Percentiles rank a stretch among this genome's conserved stretches.
These are phyloP conservation scores for Suhomyces terraborum DNA, from an alignment of 1,139 yeast genomes.

Conservation along the genomic window DNA sequence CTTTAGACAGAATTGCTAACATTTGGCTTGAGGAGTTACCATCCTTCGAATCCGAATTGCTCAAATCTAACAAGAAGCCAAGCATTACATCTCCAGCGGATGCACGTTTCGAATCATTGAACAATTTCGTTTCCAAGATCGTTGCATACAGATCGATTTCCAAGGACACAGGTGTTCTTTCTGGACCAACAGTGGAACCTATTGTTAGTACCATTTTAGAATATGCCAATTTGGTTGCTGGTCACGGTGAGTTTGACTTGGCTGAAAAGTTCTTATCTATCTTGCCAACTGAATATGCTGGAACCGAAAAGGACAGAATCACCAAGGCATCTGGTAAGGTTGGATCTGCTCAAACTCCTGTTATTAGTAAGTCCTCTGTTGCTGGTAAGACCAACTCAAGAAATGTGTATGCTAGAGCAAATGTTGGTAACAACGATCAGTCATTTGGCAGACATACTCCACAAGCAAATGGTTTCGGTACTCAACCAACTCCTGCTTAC, in stretches of 20 bases:
- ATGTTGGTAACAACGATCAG: slow-evolving; percentile 3
- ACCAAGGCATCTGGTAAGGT: slow-evolving; percentile 51
- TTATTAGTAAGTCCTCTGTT: slow-evolving; percentile 2
- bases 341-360: slow-evolving; percentile 3
- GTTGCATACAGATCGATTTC: slow-evolving; percentile 69
- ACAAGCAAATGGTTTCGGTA: slow-evolving; percentile 1
- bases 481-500: background rate
- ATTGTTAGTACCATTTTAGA: slow-evolving; percentile 67
- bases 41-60: slow-evolving; percentile 54
- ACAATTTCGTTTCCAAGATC: slow-evolving; percentile 80
- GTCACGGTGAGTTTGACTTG: slow-evolving; percentile 80
- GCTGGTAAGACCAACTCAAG: slow-evolving; percentile 9
- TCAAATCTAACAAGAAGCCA: slow-evolving; percentile 39
- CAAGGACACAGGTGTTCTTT: slow-evolving; percentile 39
- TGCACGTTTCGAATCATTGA: slow-evolving; percentile 82
- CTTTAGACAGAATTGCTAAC: slow-evolving; percentile 73
- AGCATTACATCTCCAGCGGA: slow-evolving; percentile 67
- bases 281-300: slow-evolving; percentile 61
- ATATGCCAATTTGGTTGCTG: slow-evolving; percentile 77
- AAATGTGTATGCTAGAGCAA: slow-evolving; percentile 15
- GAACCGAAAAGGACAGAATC: slow-evolving; percentile 77
- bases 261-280: slow-evolving; percentile 71
- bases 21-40: slow-evolving; percentile 85
- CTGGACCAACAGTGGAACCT: slow-evolving; percentile 52
- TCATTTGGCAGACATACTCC: background rate